Conservation (phyloP, 257 asterid genomes). For the Jasminum sambac region DNA sequence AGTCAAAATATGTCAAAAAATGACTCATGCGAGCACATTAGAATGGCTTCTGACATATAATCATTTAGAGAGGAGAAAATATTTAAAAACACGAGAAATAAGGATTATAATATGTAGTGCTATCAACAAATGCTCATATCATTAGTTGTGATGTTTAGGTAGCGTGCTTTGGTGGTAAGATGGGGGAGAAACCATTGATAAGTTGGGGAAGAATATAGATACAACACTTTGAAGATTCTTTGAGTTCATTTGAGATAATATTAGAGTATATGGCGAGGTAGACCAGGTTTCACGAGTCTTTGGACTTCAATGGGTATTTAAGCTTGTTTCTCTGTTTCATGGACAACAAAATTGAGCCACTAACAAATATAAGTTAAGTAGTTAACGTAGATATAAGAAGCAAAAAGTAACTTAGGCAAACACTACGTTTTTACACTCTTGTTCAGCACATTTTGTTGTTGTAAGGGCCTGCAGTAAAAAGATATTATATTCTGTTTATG, state of each 20-base stretch:
- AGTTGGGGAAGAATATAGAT: not conserved
- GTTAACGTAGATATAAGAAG: not conserved
- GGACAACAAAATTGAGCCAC: not conserved
- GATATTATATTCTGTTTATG: not conserved
- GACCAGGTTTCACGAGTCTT: not conserved
- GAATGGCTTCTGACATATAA: not conserved
- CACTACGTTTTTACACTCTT: not conserved
- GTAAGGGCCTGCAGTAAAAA: not conserved
- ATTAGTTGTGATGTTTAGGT: not conserved
- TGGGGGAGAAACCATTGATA: not conserved
- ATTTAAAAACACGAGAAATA: not conserved
- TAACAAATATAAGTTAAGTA: not conserved
- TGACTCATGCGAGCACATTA: not conserved
- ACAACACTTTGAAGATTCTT: not conserved
- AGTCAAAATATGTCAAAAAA: not conserved
- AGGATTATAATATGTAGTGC: not conserved
- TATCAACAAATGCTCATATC: not conserved
- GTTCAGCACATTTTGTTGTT: too few species aligned
- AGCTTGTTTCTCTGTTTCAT: not conserved
- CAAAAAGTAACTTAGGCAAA: not conserved
- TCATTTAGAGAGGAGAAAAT: not conserved
- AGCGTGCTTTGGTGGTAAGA: not conserved
- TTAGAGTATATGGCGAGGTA: not conserved
- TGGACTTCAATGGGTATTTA: not conserved
- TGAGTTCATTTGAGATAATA: not conserved